Conservation (phyloP, 2,329 filamentous ascomycete genomes). For the Lecanicillium sp. region DNA sequence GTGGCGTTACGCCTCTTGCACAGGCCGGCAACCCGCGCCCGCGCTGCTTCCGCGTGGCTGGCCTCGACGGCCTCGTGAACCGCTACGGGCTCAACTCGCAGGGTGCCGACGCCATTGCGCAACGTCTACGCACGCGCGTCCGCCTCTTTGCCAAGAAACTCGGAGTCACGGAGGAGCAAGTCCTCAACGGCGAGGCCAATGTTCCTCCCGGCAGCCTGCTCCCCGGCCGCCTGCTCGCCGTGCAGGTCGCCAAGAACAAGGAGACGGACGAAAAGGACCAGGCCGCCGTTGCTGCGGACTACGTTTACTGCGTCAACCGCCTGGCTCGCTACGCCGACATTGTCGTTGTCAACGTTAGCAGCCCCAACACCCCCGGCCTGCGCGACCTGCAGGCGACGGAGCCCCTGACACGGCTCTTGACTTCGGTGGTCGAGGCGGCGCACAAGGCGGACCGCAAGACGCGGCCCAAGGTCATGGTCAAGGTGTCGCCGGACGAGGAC, state of each 20-base stretch:
- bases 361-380: constrained; percentile 89
- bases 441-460: constrained; percentile 60
- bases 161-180: constrained; percentile 64
- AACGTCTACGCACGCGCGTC: constrained; percentile 69
- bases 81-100: constrained; percentile 91
- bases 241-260: constrained; percentile 98
- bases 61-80: constrained; percentile 85
- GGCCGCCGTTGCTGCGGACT: constrained; percentile 70
- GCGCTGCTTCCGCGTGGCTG: constrained; percentile 79
- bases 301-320: constrained; percentile 81
- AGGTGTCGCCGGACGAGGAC: constrained; percentile 95
- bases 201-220: constrained; percentile 79
- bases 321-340: constrained; percentile 88
- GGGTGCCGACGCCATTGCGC: constrained; percentile 82
- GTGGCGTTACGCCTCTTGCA: constrained; percentile 80
- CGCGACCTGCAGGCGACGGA: constrained; percentile 79
- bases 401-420: constrained; percentile 73
- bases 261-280: constrained; percentile 79
- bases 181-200: constrained; percentile 69
- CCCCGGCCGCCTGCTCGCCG: constrained; percentile 70
- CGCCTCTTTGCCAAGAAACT: constrained; percentile 66
- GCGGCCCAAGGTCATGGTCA: constrained; percentile 79
- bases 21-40: constrained; percentile 85
- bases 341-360: constrained; percentile 96
- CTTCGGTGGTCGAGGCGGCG: constrained; percentile 76